These are phyloP conservation scores for Thelonectria discophora DNA, from an alignment of 2,329 filamentous ascomycete genomes.

Conservation along the genomic window DNA sequence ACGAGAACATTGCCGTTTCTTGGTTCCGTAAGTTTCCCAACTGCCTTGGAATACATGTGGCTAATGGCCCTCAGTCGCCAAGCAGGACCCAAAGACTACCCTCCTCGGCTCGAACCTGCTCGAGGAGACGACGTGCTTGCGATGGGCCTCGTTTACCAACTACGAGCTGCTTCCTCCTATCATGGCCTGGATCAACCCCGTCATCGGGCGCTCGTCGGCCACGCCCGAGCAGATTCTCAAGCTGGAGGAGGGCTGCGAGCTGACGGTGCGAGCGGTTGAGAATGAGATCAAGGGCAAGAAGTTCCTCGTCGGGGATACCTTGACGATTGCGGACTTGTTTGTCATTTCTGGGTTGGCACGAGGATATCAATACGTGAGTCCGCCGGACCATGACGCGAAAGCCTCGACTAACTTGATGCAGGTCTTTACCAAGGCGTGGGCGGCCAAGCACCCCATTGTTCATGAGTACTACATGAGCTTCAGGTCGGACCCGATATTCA, in stretches of 20 bases:
- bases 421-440: slow-evolving; percentile 27
- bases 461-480: slow-evolving; percentile 26
- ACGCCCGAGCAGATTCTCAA: slow-evolving; percentile 19
- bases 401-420: neutral
- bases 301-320: slow-evolving; percentile 16
- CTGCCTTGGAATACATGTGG: neutral
- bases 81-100: slow-evolving; percentile 17
- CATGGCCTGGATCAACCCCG: slow-evolving; percentile 27
- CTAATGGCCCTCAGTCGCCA: slow-evolving; percentile 5
- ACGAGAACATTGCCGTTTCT: slow-evolving; percentile 23
- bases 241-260: slow-evolving; percentile 21
- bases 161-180: slow-evolving; percentile 23
- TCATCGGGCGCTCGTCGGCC: slow-evolving; percentile 19
- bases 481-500: slow-evolving; percentile 20
- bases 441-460: slow-evolving; percentile 17
- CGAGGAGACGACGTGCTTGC: slow-evolving; percentile 22
- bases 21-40: slow-evolving; percentile 8
- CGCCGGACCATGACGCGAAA: rapidly evolving
- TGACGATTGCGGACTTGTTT: slow-evolving; percentile 25
- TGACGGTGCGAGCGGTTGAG: slow-evolving; percentile 19
- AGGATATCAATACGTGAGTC: slow-evolving; percentile 24
- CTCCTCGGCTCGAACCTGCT: slow-evolving; percentile 16
- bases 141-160: slow-evolving; percentile 24
- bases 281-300: slow-evolving; percentile 21
- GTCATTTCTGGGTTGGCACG: slow-evolving; percentile 21